phyloP scores from a whole-genome alignment of 1,284 basidiomycete genomes.

The Mycosarcoma mackinlayi region DNA sequence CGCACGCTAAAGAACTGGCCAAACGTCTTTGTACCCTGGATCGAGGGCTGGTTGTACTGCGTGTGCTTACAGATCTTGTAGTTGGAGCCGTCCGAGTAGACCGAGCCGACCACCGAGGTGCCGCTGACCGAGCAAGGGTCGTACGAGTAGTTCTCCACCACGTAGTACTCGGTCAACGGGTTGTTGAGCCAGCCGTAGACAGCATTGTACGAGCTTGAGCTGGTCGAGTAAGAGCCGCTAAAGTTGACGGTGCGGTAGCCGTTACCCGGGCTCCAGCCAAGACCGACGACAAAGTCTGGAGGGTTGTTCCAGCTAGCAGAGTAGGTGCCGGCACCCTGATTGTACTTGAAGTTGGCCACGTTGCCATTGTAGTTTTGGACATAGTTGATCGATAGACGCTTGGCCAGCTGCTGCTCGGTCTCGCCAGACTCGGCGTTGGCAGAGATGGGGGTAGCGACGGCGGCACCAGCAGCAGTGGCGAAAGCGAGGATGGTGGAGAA shows the following conservation, averaged over 20 bases:
- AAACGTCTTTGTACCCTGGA: constrained; percentile 44
- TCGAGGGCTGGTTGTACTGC: constrained; percentile 41
- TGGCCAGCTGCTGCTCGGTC: constrained; percentile 5
- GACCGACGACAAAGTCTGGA: constrained; percentile 32
- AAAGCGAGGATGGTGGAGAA: constrained; percentile 18
- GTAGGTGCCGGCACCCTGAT: constrained; percentile 21
- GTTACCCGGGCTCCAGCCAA: constrained; percentile 25
- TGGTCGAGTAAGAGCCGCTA: constrained; percentile 24
- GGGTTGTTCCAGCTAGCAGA: constrained; percentile 34
- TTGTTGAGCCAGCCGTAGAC: constrained; percentile 43
- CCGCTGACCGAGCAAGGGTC: constrained; percentile 27
- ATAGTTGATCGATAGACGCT: constrained; percentile 39
- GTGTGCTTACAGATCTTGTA: constrained; percentile 48
- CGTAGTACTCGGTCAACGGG: constrained; percentile 42
- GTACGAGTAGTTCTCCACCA: constrained; percentile 40
- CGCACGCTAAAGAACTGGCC: constrained; percentile 35
- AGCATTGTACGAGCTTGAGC: constrained; percentile 33
- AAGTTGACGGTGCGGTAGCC: constrained; percentile 29
- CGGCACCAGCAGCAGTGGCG: constrained; percentile 13
- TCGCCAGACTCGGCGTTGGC: constrained; percentile 1
- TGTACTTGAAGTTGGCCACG: constrained; percentile 33
- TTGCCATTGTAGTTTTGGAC: constrained; percentile 42
- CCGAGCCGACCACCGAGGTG: constrained; percentile 15
- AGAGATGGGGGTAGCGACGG: constrained; percentile 16
- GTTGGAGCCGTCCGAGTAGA: constrained; percentile 28